Base-by-base conservation (phyloP, 2,329 filamentous ascomycete species). In the Herpotrichia juniperi region DNA sequence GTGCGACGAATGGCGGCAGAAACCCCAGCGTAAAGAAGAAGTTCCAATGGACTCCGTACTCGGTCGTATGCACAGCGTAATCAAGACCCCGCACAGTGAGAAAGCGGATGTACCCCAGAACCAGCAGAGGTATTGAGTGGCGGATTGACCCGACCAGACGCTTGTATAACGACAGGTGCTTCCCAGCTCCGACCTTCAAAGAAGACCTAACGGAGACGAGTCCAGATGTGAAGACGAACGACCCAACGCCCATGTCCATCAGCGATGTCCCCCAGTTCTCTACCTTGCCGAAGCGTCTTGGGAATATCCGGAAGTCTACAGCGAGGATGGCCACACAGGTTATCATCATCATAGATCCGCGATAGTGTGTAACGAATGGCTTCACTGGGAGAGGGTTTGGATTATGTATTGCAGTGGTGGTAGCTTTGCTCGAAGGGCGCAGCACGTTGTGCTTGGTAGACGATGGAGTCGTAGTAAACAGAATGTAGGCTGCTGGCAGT, bases 261-360 rank as follows among this genome's bases (percentile, higher is more conserved):
- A 99, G 78, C n/a, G 93, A 97, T 1, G 93, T 97, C 48, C 94
- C 94, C 91, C 94, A 99, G n/a, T 91, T 97, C 76, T 99, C 94
- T 2, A 96, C 94, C 78, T 99, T 99, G 51, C 92, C 94, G 71
- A 97, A 97, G 26, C 94, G 88, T 24, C 94, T 86, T 2, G 94
- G 94, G 66, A 99, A 99, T 53, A 97, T 81, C 16, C 83, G 86
- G 71, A 99, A 99, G 75, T 99, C 94, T 46, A 99, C 94, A 14
- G 94, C 94, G n/a, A 99, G 83, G 62, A 99, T 97, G 46, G 91
- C 90, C 40, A 94, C 77, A 67, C 91, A 96, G 7, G 94, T 99
- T 59, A 90, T 83, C 45, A 96, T 82, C 81, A 99, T 86, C 92
- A 99, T 96, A 44, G 86, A 85, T 2, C 91, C 93, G 48, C 94